A percentile compares a stretch with the other conserved stretches of the same genome.
Evolutionary conservation across 345 rosid species (phyloP).

Genomic region (Tarenaya hassleriana): DNA sequence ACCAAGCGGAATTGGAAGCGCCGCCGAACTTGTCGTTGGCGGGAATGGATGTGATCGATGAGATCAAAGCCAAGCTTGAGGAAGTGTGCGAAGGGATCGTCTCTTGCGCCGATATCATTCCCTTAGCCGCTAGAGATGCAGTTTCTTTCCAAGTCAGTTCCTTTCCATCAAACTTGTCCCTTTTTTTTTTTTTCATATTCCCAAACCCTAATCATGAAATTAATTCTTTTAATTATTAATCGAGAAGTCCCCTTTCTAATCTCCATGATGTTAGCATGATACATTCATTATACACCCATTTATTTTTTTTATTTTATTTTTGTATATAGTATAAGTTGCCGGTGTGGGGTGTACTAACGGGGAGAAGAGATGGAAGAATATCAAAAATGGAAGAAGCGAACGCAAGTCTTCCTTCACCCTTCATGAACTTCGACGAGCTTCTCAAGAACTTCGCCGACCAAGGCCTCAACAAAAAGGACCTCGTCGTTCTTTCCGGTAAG

Average conservation of each 20-base stretch:
- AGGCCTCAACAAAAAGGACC: slow-evolving; percentile 52
- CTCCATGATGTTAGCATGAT: not conserved
- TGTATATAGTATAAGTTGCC: slow-evolving; percentile 36
- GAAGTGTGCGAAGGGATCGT: slow-evolving; percentile 51
- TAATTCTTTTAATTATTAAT: too few species aligned
- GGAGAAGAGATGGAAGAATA: slow-evolving; percentile 61
- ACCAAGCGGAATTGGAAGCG: slow-evolving; percentile 43
- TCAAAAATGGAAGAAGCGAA: slow-evolving; percentile 38
- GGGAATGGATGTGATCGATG: slow-evolving; percentile 51
- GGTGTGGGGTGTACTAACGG: slow-evolving; percentile 65
- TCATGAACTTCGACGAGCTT: slow-evolving; percentile 44
- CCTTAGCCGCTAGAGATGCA: slow-evolving; percentile 53
- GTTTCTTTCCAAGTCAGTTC: slow-evolving; percentile 46
- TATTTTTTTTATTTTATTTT: not conserved
- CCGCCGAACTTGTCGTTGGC: slow-evolving; percentile 42
- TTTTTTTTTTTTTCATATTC: too few species aligned
- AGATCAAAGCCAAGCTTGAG: slow-evolving; percentile 47
- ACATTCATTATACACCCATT: not conserved
- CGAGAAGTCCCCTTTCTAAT: too few species aligned
- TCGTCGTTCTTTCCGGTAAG: slow-evolving; percentile 72
- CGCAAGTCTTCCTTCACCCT: slow-evolving; percentile 50
- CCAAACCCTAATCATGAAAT: too few species aligned
- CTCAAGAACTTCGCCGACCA: slow-evolving; percentile 28
- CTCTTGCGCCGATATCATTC: slow-evolving; percentile 59
- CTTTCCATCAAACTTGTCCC: too few species aligned